Conservation (phyloP, 2,329 filamentous ascomycete species). For the Diaporthe sp. region DNA sequence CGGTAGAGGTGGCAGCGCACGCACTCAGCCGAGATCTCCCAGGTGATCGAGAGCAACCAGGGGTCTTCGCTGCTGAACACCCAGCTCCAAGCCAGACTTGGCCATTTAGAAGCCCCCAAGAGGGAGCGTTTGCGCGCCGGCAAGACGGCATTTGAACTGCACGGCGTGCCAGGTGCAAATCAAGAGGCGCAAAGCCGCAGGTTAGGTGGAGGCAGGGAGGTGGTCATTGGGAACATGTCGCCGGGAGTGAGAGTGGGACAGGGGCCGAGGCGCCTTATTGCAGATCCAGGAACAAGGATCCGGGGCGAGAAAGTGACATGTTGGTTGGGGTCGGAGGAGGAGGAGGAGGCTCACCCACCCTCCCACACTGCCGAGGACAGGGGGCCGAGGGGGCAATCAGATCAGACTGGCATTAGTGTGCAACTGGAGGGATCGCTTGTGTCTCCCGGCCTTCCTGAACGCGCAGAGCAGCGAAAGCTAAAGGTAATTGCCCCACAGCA, state of each 20-base stretch:
- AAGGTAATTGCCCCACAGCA: not conserved
- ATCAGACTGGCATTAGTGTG: conserved; percentile 12
- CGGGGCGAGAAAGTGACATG: conserved; percentile 21
- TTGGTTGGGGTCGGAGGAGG: conserved; percentile 4
- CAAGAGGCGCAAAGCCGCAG: conserved; percentile 11
- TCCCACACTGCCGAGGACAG: conserved; percentile 9
- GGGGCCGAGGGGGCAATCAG: not conserved
- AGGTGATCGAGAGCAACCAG: conserved; percentile 7
- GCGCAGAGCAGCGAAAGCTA: not conserved
- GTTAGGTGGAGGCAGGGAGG: conserved; percentile 2
- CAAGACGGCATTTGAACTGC: conserved; percentile 12
- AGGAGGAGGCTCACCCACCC: conserved; percentile 3
- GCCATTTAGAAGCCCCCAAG: conserved; percentile 1
- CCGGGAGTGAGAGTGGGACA: conserved; percentile 10
- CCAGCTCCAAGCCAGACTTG: not conserved
- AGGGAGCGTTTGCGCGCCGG: conserved; percentile 18
- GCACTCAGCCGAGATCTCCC: conserved; percentile 22
- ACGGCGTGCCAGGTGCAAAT: not conserved
- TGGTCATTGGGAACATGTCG: conserved; percentile 5
- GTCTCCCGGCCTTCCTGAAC: not conserved
- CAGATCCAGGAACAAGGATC: conserved; percentile 29
- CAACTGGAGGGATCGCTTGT: conserved; percentile 16
- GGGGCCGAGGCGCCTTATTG: conserved; percentile 22
- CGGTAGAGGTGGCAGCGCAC: conserved; percentile 19
- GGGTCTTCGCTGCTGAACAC: not conserved